Conservation (phyloP, 805 yeast genomes). For the Zygoascus biomembranicola region DNA sequence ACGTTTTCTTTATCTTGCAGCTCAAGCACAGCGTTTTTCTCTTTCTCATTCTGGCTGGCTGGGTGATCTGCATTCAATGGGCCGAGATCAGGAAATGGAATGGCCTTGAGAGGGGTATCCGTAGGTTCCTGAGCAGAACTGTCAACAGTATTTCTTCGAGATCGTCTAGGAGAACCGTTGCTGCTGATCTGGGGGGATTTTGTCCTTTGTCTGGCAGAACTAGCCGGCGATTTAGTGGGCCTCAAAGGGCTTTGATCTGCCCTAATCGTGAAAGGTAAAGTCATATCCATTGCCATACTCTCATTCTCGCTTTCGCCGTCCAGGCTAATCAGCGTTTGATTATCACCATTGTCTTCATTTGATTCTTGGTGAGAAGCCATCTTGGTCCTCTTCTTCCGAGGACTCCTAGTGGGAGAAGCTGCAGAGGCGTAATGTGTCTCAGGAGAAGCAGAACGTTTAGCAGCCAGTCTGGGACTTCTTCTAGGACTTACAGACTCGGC, state of each 20-base stretch:
- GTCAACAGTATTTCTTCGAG: not conserved
- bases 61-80: not conserved
- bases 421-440: not conserved
- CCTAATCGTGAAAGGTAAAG: not conserved
- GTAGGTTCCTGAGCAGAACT: not conserved
- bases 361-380: not conserved
- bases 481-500: not conserved
- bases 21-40: not conserved
- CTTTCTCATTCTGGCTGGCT: not conserved
- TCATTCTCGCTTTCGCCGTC: slow-evolving; percentile 1
- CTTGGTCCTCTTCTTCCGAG: not conserved
- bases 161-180: not conserved
- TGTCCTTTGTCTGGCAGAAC: not conserved
- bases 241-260: slow-evolving; percentile 2
- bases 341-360: not conserved
- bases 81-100: not conserved
- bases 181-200: not conserved
- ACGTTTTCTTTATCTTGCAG: not conserved
- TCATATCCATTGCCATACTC: slow-evolving; percentile 1
- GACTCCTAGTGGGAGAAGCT: not conserved
- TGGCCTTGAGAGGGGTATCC: not conserved
- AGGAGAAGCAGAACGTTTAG: not conserved
- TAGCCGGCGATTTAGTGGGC: not conserved
- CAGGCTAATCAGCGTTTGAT: slow-evolving; percentile 5
- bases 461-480: not conserved